phyloP scores from a whole-genome alignment of 2,329 filamentous ascomycete genomes.

The Elsinoe batatas region DNA sequence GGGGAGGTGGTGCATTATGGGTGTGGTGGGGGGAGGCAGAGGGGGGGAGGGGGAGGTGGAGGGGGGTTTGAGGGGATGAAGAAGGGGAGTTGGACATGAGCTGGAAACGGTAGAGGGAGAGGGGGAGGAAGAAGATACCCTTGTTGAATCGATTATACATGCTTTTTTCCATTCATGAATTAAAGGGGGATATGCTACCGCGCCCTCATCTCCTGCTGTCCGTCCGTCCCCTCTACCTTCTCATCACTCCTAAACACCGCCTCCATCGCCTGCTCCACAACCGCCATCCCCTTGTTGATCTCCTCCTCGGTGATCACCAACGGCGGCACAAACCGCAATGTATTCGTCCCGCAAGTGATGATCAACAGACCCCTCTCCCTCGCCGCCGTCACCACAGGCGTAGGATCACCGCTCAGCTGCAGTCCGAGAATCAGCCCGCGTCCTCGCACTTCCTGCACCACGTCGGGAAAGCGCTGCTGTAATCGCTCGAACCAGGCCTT shows the following conservation, averaged over 20 bases:
- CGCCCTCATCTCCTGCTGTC: constrained; percentile 35
- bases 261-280: constrained; percentile 59
- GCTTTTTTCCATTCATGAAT: too few species aligned
- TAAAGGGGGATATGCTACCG: constrained; percentile 2
- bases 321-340: constrained; percentile 81
- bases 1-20: constrained; percentile 41
- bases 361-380: constrained; percentile 78
- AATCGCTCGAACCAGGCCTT: constrained; percentile 48
- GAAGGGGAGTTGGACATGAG: constrained; percentile 12
- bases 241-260: constrained; percentile 40
- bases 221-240: constrained; percentile 31
- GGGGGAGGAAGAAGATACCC: not conserved
- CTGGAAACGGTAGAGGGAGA: not conserved
- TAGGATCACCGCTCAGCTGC: constrained; percentile 66
- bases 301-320: constrained; percentile 70
- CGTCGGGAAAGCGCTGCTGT: constrained; percentile 53
- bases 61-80: constrained; percentile 15
- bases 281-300: constrained; percentile 66
- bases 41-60: constrained; percentile 11
- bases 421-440: constrained; percentile 77
- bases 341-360: constrained; percentile 89
- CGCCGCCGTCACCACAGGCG: constrained; percentile 69
- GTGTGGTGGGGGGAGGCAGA: constrained; percentile 27
- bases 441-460: constrained; percentile 72
- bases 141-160: not conserved